Base-by-base conservation (phyloP, 371 early-diverging fungal genomes). In the Choanephora cucurbitarum region DNA sequence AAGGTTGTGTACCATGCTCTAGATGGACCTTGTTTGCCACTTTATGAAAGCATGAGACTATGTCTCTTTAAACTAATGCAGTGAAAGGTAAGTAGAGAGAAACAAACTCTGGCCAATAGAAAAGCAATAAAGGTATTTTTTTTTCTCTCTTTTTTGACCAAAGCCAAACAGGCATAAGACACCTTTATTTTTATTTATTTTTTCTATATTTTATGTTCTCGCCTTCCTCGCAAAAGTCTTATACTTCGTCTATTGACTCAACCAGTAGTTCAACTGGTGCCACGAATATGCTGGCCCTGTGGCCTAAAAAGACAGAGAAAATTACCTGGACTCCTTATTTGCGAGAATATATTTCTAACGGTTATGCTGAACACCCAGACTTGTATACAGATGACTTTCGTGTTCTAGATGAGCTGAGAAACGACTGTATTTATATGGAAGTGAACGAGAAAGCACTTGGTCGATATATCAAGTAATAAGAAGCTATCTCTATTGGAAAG, bases 291-390 rank as follows among this genome's bases (percentile, higher is more conserved):
- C 62, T 84, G n/a, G 62, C 76, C 7, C 64, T 74, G 43, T 66
- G 66, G 43, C 73, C 81, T 17, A 86, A 86, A 57, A 60, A 56
- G 46, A 84, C 86, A 42, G 81, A 83, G 41, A 69, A 77, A 2
- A 62, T 86, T 44, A 62, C 70, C 4, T 76, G 82, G 70, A 82
- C 83, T 31, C 82, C 80, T 33, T 70, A 70, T 48, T 72, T 91
- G 19, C 69, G 86, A 41, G 83, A 87, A 31, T 88, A 89, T 64
- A 90, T 91, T 53, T 81, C 83, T 0, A 83, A 83, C 24, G 80
- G 86, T 0, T 91, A 91, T 64, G 89, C 85, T 5, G 94, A 94
- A 58, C 91, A 91, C 55, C 92, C 93, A 3, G 92, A 93, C 61
- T 68, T 79, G 1, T 94, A 93, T 56, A 80, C 85, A n/a, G 92